These are phyloP conservation scores for Hygrophorus russula DNA, from an alignment of 768 basidiomycete species.

Conservation along the genomic window DNA sequence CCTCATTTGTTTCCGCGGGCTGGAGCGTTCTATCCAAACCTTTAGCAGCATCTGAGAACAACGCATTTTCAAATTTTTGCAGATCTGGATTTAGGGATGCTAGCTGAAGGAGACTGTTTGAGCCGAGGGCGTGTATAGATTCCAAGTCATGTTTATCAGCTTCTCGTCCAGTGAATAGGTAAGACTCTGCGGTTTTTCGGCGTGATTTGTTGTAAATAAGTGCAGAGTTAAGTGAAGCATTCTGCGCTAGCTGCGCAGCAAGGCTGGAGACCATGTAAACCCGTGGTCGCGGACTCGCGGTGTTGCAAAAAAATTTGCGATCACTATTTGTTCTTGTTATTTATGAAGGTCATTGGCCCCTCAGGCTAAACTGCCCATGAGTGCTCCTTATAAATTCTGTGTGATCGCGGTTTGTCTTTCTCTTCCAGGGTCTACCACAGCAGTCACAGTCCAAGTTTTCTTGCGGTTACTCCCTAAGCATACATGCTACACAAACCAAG, in stretches of 20 bases:
- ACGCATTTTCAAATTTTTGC: slow-evolving; percentile 45
- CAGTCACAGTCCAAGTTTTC: no score
- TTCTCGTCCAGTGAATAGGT: slow-evolving; percentile 77
- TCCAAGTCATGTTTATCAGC: slow-evolving; percentile 84
- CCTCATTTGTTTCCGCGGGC: slow-evolving; percentile 44
- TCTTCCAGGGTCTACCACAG: no score
- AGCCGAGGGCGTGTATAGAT: slow-evolving; percentile 69
- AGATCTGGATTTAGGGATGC: slow-evolving; percentile 48
- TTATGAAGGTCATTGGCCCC: no score
- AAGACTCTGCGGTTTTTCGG: slow-evolving; percentile 62
- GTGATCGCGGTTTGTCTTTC: no score
- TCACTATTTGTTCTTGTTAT: no score
- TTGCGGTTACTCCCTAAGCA: no score
- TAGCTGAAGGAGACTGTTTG: slow-evolving; percentile 71
- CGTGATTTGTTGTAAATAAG: slow-evolving; percentile 56
- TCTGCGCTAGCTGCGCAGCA: slow-evolving; percentile 69
- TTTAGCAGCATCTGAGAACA: slow-evolving; percentile 78
- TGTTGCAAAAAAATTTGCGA: no score
- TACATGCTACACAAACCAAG: no score
- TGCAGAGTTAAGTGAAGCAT: slow-evolving; percentile 67
- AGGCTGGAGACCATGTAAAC: slow-evolving; percentile 61
- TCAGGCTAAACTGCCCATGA: no score
- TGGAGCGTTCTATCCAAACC: slow-evolving; percentile 70
- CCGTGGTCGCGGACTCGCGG: no score
- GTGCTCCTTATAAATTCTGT: no score